These are phyloP conservation scores for Samsoniella hepiali DNA, from an alignment of 2,329 filamentous ascomycete genomes.

Conservation along the genomic window DNA sequence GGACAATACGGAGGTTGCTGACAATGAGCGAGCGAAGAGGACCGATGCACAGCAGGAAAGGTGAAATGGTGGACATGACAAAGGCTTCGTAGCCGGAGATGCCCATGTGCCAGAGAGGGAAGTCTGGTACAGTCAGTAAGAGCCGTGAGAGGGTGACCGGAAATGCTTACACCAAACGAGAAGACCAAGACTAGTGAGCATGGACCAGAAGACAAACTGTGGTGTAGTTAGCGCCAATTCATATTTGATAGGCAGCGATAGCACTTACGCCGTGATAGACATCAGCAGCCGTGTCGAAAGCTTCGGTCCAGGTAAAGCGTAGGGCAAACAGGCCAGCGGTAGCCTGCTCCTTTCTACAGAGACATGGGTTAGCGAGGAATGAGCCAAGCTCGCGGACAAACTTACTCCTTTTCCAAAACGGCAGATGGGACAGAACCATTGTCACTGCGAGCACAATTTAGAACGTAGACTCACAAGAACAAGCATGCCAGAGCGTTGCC, in stretches of 20 bases:
- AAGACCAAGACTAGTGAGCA: conserved; percentile 83
- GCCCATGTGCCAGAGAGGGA: conserved; percentile 98
- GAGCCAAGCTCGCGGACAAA: conserved; percentile 23
- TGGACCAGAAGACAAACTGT: conserved; percentile 93
- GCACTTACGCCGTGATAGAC: conserved; percentile 83
- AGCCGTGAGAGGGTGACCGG: too few species aligned
- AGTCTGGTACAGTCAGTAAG: conserved; percentile 53
- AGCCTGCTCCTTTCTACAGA: conserved; percentile 68
- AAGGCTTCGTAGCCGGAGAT: conserved; percentile 93
- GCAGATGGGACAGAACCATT: conserved; percentile 46
- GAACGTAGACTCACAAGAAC: conserved; percentile 32
- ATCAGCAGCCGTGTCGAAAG: conserved; percentile 80
- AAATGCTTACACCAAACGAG: conserved; percentile 84
- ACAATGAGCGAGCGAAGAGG: conserved; percentile 65
- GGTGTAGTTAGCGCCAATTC: conserved; percentile 20
- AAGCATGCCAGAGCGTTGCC: conserved; percentile 32
- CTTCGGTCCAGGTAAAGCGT: conserved; percentile 69
- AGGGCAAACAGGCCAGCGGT: conserved; percentile 66
- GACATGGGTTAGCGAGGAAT: conserved; percentile 23
- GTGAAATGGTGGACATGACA: conserved; percentile 80
- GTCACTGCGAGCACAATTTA: conserved; percentile 45
- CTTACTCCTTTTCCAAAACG: conserved; percentile 71
- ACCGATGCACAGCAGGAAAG: conserved; percentile 70
- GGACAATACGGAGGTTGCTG: conserved; percentile 65
- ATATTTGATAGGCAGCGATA: conserved; percentile 3